Evolutionary conservation across 2,329 filamentous ascomycete species (phyloP).

Genomic region (Alternaria brassicicola): DNA sequence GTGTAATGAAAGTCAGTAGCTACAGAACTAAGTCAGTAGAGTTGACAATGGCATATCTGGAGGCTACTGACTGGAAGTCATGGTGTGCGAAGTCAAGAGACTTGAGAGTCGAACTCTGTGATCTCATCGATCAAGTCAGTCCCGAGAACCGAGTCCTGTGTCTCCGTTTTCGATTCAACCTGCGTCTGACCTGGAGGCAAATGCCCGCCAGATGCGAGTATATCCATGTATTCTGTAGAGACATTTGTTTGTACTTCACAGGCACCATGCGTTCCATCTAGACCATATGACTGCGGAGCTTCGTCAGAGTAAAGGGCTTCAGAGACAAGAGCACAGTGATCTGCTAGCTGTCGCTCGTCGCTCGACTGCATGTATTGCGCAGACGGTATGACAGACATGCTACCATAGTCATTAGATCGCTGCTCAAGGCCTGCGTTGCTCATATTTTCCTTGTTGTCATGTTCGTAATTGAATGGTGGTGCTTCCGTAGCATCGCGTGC

Average conservation of each 20-base stretch:
- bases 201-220: conserved; percentile 12
- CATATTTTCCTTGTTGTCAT: conserved; percentile 33
- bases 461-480: conserved; percentile 25
- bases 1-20: background rate
- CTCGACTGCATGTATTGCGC: conserved; percentile 17
- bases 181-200: conserved; percentile 3
- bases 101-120: background rate
- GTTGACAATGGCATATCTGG: background rate
- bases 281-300: conserved; percentile 16
- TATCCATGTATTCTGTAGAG: conserved; percentile 7
- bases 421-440: conserved; percentile 5
- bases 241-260: background rate
- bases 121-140: background rate
- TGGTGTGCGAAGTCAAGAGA: background rate
- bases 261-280: conserved; percentile 17
- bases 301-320: conserved; percentile 14
- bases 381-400: conserved; percentile 22
- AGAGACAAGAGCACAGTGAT: conserved; percentile 7
- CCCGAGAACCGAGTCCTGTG: background rate
- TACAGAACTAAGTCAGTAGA: background rate
- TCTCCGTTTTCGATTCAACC: background rate
- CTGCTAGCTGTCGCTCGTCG: conserved; percentile 5
- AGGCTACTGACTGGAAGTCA: background rate
- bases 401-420: background rate
- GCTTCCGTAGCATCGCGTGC: conserved; percentile 21